Conservation (phyloP, 1,139 yeast genomes). For the Scheffersomyces parashehatae region DNA sequence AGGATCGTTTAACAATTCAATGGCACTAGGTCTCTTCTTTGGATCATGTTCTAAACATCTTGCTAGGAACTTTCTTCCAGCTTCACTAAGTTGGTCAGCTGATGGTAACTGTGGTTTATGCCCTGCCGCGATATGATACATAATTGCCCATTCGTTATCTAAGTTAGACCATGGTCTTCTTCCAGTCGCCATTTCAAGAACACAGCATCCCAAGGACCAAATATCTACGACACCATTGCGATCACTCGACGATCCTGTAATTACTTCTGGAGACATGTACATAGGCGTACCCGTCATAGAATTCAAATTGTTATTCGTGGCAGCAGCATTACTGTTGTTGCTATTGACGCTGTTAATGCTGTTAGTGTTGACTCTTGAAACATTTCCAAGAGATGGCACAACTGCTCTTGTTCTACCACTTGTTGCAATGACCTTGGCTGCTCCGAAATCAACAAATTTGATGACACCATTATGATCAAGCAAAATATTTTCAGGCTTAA, state of each 20-base stretch:
- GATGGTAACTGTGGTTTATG: constrained; percentile 86
- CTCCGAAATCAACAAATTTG: constrained; percentile 96
- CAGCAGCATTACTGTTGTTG: constrained; percentile 10
- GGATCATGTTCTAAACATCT: constrained; percentile 87
- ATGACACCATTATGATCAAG: constrained; percentile 91
- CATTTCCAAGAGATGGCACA: not conserved
- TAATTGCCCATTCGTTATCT: constrained; percentile 97
- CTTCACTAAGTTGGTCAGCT: constrained; percentile 71
- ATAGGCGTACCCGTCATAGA: constrained; percentile 95
- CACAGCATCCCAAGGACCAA: constrained; percentile 84
- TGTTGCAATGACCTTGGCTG: constrained; percentile 90
- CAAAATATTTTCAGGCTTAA: constrained; percentile 91
- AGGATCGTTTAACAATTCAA: constrained; percentile 82
- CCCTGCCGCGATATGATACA: constrained; percentile 98
- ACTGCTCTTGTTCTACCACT: constrained; percentile 50
- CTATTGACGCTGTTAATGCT: constrained; percentile 3
- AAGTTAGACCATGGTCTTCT: constrained; percentile 86
- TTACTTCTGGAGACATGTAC: constrained; percentile 99
- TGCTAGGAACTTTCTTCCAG: constrained; percentile 69
- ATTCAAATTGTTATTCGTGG: constrained; percentile 30
- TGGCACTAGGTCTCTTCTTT: constrained; percentile 71
- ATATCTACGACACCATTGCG: constrained; percentile 77
- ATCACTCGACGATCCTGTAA: constrained; percentile 71
- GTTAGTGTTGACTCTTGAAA: constrained; percentile 12
- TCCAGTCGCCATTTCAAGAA: constrained; percentile 81